Evolutionary conservation across 2,329 filamentous ascomycete species (phyloP), one percentile per base, ranked within the genome.

Genomic region (Fusarium miscanthi): DNA sequence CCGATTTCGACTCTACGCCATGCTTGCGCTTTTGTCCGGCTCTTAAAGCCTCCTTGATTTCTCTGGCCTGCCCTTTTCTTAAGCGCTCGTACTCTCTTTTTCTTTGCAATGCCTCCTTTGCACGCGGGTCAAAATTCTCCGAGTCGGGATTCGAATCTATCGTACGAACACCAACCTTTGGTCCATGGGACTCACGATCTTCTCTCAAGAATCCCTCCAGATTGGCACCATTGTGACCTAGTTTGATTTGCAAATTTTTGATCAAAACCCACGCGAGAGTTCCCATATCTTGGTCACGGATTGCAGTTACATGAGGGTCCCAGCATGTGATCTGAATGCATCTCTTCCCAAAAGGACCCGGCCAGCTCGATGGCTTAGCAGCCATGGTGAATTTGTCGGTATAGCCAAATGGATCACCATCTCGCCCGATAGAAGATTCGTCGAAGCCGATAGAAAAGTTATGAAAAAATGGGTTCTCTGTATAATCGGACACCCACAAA

Each of bases 401-500:
- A 76, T 93, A 92, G n/a, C 85, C 87, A 67, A 83, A 88, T 1
- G 83, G 80, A 73, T 92, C 89, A 8, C 87, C 87, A 51, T 89
- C 86, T 43, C 81, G 81, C 9, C 79, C 74, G 11, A 79, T 79
- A 3, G 79, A 73, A 25, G 69, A 76, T 30, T 78, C 77, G 65
- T 76, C 81, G 16, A 77, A 75, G 53, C 76, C 76, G 60, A 78
- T 80, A 41, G 66, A 71, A 60, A 74, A 89, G 40, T 90, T 81
- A 72, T 87, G 91, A 64, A 98, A 90, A 2, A 77, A 66, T 0
- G 84, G 77, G 76, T 98, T 94, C 56, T 88, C 83, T 0, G 94
- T 97, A 80, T 95, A 97, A 80, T 98, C 95, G 0, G 93, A 92
- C 23, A 97, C 83, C 84, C 94, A 94, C 1, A 97, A 72, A 9